These are phyloP conservation scores for Suillus hirtellus DNA, from an alignment of 768 basidiomycete genomes.

Conservation along the genomic window DNA sequence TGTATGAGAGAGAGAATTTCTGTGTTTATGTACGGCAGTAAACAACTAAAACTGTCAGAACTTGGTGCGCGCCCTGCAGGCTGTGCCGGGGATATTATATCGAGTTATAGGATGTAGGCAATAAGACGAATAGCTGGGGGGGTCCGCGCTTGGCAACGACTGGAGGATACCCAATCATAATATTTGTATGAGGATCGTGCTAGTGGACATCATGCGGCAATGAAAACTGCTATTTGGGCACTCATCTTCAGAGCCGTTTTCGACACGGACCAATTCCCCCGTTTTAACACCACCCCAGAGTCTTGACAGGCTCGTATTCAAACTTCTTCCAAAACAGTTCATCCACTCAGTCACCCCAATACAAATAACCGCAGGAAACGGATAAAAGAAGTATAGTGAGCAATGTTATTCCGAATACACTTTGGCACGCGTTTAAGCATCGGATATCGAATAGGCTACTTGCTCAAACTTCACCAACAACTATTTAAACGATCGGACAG, in stretches of 20 bases:
- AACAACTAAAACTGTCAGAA: too few species aligned
- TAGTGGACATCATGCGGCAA: background rate
- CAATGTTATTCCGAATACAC: conserved; percentile 5
- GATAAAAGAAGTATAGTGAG: conserved; percentile 86
- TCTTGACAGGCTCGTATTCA: conserved; percentile 72
- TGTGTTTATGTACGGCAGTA: too few species aligned
- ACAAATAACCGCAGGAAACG: conserved; percentile 51
- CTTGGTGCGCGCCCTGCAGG: too few species aligned
- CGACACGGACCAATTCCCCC: conserved; percentile 58
- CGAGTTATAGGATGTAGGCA: too few species aligned
- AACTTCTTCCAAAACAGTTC: conserved; percentile 83
- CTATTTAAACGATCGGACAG: conserved; percentile 69
- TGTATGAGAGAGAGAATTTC: background rate
- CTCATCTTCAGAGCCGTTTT: conserved; percentile 24
- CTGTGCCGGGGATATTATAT: too few species aligned
- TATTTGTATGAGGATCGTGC: background rate
- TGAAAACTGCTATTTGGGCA: too few species aligned
- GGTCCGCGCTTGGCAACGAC: too few species aligned
- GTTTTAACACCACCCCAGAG: conserved; percentile 71
- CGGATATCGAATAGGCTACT: conserved; percentile 49
- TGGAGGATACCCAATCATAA: background rate
- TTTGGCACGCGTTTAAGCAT: conserved; percentile 46
- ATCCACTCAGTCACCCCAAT: conserved; percentile 22
- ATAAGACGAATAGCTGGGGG: too few species aligned
- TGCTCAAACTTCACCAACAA: conserved; percentile 76